phyloP scores from a whole-genome alignment of 2,329 filamentous ascomycete species.

The Neonectria ditissima region DNA sequence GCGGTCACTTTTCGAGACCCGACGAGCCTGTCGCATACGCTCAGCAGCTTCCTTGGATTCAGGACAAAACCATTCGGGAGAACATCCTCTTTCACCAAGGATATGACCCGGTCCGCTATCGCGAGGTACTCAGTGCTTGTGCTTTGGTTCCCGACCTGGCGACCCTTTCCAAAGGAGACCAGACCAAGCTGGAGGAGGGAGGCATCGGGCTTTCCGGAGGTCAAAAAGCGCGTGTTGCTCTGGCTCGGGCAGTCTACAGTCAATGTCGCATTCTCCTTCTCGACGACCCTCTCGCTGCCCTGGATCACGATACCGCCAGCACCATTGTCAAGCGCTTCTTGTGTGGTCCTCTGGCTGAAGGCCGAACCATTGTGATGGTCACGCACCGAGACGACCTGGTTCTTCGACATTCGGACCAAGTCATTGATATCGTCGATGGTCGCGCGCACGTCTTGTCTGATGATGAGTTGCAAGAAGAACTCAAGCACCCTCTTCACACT shows the following conservation, averaged over 20 bases:
- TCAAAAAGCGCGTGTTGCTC: slow-evolving; percentile 71
- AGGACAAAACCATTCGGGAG: slow-evolving; percentile 73
- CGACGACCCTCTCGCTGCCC: slow-evolving; percentile 72
- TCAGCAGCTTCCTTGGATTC: slow-evolving; percentile 73
- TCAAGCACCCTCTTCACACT: slow-evolving; percentile 52
- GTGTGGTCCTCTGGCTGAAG: slow-evolving; percentile 68
- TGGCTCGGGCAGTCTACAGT: slow-evolving; percentile 73
- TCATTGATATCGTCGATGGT: slow-evolving; percentile 76
- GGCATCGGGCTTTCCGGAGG: slow-evolving; percentile 73
- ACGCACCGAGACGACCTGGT: slow-evolving; percentile 85
- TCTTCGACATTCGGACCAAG: slow-evolving; percentile 76
- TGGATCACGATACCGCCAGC: slow-evolving; percentile 72
- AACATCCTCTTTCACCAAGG: slow-evolving; percentile 73
- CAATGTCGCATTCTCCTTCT: slow-evolving; percentile 67
- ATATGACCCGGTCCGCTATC: slow-evolving; percentile 67
- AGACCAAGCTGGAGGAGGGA: slow-evolving; percentile 71
- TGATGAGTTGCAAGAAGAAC: slow-evolving; percentile 57
- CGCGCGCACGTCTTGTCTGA: slow-evolving; percentile 62
- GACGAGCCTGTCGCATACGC: slow-evolving; percentile 66
- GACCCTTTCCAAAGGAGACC: slow-evolving; percentile 67
- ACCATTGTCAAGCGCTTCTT: slow-evolving; percentile 72
- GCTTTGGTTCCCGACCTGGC: slow-evolving; percentile 67
- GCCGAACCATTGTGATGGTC: slow-evolving; percentile 80
- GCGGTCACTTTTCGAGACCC: slow-evolving; percentile 61
- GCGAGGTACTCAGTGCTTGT: slow-evolving; percentile 70